These are phyloP conservation scores for Boeremia exigua DNA, from an alignment of 2,329 filamentous ascomycete genomes.

Conservation along the genomic window DNA sequence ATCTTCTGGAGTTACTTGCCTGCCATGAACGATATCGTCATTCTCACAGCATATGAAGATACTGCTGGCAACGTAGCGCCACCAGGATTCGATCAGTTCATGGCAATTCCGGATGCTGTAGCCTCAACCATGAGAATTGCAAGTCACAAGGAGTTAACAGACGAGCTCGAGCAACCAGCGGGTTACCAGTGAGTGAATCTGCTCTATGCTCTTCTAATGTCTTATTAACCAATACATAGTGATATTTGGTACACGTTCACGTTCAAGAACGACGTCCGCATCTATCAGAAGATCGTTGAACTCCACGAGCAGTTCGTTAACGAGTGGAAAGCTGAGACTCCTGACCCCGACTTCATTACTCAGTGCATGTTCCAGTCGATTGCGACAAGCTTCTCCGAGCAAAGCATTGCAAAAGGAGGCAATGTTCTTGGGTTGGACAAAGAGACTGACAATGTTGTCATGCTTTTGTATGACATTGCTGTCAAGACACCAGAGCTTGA, in stretches of 20 bases:
- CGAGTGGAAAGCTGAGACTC: conserved; percentile 18
- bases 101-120: conserved; percentile 26
- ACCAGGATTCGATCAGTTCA: conserved; percentile 26
- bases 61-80: conserved; percentile 26
- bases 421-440: conserved; percentile 36
- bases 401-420: conserved; percentile 28
- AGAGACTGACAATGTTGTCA: conserved; percentile 25
- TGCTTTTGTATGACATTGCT: conserved; percentile 27
- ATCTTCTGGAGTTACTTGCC: conserved; percentile 34
- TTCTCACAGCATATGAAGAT: conserved; percentile 31
- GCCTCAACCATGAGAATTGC: conserved; percentile 27
- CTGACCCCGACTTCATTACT: conserved; percentile 29
- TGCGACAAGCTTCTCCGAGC: conserved; percentile 24
- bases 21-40: conserved; percentile 20
- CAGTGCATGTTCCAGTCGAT: conserved; percentile 36
- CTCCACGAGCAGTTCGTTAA: conserved; percentile 28
- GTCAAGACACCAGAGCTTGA: conserved; percentile 25
- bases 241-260: conserved; percentile 35
- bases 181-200: conserved; percentile 27
- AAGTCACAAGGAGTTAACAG: conserved; percentile 31
- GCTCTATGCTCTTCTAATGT: too few relatives aligned
- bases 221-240: conserved; percentile 13
- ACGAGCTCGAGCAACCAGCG: conserved; percentile 31
- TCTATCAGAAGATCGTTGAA: conserved; percentile 30
- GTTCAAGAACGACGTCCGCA: conserved; percentile 26